A percentile compares a stretch with the other conserved stretches of the same genome.
Conservation (phyloP, 495 filamentous ascomycete species). For the Wilcoxina mikolae region DNA sequence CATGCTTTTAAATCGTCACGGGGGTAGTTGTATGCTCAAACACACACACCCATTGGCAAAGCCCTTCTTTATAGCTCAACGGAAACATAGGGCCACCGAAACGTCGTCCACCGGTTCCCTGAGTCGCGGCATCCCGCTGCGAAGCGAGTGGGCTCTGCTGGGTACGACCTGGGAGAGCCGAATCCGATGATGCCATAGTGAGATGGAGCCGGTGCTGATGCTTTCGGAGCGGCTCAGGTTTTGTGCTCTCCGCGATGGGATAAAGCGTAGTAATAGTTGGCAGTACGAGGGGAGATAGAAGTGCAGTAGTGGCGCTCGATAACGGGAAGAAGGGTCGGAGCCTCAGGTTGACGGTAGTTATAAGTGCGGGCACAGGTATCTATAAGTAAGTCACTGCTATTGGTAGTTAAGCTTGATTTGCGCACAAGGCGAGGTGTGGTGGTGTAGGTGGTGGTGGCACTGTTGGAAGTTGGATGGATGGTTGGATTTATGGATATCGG, state of each 20-base stretch:
- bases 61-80: conserved; percentile 77
- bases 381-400: too few species aligned
- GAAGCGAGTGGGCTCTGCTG: conserved; percentile 41
- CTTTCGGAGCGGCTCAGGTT: neutral
- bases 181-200: neutral
- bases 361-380: too few species aligned
- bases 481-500: too few species aligned
- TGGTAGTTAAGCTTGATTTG: too few species aligned
- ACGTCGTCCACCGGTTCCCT: conserved; percentile 29
- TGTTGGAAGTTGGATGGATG: too few species aligned
- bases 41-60: conserved; percentile 78
- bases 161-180: conserved; percentile 15
- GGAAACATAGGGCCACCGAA: conserved; percentile 41
- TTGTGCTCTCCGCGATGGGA: too few species aligned
- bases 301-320: conserved; percentile 7
- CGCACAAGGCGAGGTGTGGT: too few species aligned
- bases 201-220: neutral
- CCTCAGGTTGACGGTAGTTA: conserved; percentile 10
- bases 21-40: conserved; percentile 3
- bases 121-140: conserved; percentile 30
- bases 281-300: neutral
- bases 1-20: neutral
- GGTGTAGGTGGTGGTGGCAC: too few species aligned
- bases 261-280: neutral
- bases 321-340: conserved; percentile 12